Evolutionary conservation across 805 yeast genomes (phyloP), one percentile per base, ranked within the genome.

Genomic region (Candida pini): DNA sequence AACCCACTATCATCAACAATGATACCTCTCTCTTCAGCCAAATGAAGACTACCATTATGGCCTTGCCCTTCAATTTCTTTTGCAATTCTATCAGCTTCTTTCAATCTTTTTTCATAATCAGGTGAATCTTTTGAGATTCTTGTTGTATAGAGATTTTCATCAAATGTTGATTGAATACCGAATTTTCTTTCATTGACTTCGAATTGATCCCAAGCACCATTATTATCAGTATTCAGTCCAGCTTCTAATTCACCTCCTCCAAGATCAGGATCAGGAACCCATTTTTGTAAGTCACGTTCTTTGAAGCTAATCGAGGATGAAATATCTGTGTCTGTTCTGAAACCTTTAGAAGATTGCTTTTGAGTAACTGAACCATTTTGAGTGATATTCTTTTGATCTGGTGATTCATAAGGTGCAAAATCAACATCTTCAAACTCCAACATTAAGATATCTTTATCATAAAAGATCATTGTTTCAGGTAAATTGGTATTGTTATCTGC

Each of bases 11-110:
- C 96, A 54, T 85, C 95, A 25, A 82, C 72, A 13, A 57, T 51
- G 12, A 77, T 42, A 18, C 95, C 95, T 57, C 98, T 77, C 59
- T 90, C 98, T 56, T 90, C 98, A 43, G 95, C 90, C 18, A 89
- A 44, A 56, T 92, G 97, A 19, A 74, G 63, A 53, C 85, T 88
- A 18, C 81, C 81, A 17, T 80, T 70, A 34, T 67, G 55, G 6
- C 71, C 66, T 47, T 76, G 81, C 26, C 71, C 61, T 58, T 84
- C 92, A 48, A 90, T 90, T 54, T 92, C 97, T 30, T 65, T 69
- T 2, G 97, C 96, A 38, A 92, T 58, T 45, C 67, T 66, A 31
- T 80, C 88, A 4, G 98, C 98, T 38, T 73, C 73, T 38, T 65
- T 72, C 39, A 78, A 64, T 35, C 84, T 69, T 49, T 72, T 70